These are phyloP conservation scores for Berkeleyomyces rouxiae DNA, from an alignment of 2,329 filamentous ascomycete genomes.

Conservation along the genomic window DNA sequence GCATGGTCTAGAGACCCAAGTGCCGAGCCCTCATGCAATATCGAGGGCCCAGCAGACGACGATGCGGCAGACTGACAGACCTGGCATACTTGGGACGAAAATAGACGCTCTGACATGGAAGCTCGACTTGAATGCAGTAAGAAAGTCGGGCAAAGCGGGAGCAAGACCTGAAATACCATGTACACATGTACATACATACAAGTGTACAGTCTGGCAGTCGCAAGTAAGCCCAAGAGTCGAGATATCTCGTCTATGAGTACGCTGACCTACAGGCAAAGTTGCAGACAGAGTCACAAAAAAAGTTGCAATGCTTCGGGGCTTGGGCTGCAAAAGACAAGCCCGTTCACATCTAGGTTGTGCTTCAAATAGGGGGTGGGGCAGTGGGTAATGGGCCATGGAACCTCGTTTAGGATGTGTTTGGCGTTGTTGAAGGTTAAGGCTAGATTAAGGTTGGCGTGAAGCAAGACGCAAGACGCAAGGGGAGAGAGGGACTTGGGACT, in stretches of 20 bases:
- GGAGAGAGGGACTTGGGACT: neutral
- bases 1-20: neutral
- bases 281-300: neutral
- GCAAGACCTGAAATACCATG: neutral
- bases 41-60: neutral
- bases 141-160: too few relatives aligned
- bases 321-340: neutral
- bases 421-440: neutral
- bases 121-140: neutral
- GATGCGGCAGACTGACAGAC: neutral
- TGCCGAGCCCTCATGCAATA: neutral
- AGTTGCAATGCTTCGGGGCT: neutral
- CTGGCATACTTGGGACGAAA: neutral
- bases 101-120: neutral
- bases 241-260: too few relatives aligned
- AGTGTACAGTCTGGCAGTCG: too few relatives aligned
- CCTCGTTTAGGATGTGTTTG: neutral
- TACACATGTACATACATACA: neutral
- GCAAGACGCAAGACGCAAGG: neutral
- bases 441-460: slow-evolving; percentile 1
- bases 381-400: neutral
- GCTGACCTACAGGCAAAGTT: too few relatives aligned
- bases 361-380: neutral
- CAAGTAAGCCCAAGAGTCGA: too few relatives aligned
- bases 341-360: neutral